A percentile compares a stretch with the other conserved stretches of the same genome.
Conservation (phyloP, 2,329 filamentous ascomycete genomes). For the Teratosphaeria pseudoeucalypti region DNA sequence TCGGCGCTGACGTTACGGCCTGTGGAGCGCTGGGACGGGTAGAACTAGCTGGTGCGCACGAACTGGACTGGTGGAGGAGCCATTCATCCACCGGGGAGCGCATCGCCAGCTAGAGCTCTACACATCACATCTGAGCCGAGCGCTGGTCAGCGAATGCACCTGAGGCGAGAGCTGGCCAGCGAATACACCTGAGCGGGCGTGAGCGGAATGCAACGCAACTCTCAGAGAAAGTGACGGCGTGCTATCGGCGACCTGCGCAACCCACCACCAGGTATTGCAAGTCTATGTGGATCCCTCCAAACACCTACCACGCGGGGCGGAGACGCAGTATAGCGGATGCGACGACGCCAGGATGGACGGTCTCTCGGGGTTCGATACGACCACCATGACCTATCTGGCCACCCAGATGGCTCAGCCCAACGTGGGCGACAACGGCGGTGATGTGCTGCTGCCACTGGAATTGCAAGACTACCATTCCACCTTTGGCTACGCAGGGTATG, state of each 20-base stretch:
- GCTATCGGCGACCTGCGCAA: not conserved
- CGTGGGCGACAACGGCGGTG: slow-evolving; percentile 36
- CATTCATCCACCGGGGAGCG: not conserved
- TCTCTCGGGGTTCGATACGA: slow-evolving; percentile 20
- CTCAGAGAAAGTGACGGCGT: not conserved
- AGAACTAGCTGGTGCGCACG: not conserved
- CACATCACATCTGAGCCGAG: not conserved
- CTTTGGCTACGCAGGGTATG: slow-evolving; percentile 51
- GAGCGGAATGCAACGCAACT: not conserved
- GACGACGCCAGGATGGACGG: slow-evolving; percentile 16
- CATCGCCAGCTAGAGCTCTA: not conserved
- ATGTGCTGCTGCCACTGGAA: slow-evolving; percentile 44
- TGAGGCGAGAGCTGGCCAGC: not conserved
- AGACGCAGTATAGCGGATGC: not conserved
- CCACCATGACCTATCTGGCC: slow-evolving; percentile 48
- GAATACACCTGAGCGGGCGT: not conserved
- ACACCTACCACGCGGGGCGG: not conserved
- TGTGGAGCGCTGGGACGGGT: not conserved
- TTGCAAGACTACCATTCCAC: slow-evolving; percentile 48
- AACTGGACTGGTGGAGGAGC: not conserved
- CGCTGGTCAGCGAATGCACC: no score
- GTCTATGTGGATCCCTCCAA: not conserved
- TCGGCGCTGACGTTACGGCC: not conserved
- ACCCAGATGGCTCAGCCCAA: slow-evolving; percentile 47
- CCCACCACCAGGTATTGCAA: not conserved